A percentile compares a stretch with the other conserved stretches of the same genome.
Conservation (phyloP, 2,329 filamentous ascomycete genomes). For the Aspergillus sp. region DNA sequence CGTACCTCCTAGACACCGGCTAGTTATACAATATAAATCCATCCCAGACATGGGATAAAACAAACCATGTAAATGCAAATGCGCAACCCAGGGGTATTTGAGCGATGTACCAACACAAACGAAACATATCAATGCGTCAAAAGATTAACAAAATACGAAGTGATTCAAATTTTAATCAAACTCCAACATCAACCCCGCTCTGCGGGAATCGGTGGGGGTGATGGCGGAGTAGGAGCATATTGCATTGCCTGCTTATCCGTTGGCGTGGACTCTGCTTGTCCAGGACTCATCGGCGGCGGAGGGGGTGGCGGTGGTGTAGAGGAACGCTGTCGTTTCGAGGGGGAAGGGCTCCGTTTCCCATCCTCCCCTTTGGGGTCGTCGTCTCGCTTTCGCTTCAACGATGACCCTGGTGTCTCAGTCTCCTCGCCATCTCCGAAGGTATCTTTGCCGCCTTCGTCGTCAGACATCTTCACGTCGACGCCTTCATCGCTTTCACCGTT, state of each 20-base stretch:
- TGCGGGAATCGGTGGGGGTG: conserved; percentile 26
- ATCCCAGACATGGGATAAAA: not conserved
- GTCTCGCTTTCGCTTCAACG: conserved; percentile 60
- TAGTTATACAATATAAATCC: too few relatives aligned
- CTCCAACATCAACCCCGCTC: conserved; percentile 9
- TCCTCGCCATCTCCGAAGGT: conserved; percentile 2
- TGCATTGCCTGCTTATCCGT: conserved; percentile 14
- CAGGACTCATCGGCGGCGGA: conserved; percentile 23
- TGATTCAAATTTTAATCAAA: too few relatives aligned
- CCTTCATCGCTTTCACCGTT: conserved; percentile 11
- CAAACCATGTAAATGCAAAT: not conserved
- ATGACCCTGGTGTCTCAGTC: conserved; percentile 1
- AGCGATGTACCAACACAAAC: not conserved
- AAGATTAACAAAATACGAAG: not conserved
- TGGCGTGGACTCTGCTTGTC: conserved; percentile 11
- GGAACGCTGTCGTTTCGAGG: conserved; percentile 51
- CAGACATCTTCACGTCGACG: conserved; percentile 35
- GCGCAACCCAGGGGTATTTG: too few relatives aligned
- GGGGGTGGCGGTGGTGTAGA: conserved; percentile 31
- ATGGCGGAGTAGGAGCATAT: conserved; percentile 21
- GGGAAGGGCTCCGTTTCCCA: conserved; percentile 37
- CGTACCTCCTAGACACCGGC: too few relatives aligned
- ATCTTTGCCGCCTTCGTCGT: conserved; percentile 29
- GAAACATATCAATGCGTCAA: not conserved
- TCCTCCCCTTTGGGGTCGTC: conserved; percentile 28